Percentiles rank a stretch among this genome's conserved stretches.
Conservation (phyloP, 192 early-diverging fungal species). For the Martensiomyces pterosporus region DNA sequence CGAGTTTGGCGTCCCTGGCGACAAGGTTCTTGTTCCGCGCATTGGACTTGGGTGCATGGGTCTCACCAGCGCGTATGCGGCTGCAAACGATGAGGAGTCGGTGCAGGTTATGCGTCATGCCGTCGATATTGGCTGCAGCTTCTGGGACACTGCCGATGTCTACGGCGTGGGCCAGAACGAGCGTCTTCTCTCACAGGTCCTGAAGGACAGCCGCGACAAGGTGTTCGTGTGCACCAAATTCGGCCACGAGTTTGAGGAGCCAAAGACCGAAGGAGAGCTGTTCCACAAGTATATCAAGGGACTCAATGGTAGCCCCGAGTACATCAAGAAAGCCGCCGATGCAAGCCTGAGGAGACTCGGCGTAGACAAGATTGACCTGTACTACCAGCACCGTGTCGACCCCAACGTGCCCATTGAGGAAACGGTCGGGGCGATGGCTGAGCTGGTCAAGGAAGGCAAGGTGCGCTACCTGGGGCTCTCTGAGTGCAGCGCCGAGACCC, state of each 20-base stretch:
- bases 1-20: not conserved
- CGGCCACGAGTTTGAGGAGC: constrained; percentile 24
- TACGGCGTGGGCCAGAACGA: constrained; percentile 56
- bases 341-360: constrained; percentile 52
- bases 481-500: constrained; percentile 55
- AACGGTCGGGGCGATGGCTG: constrained; percentile 60
- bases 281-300: constrained; percentile 12
- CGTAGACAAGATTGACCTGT: constrained; percentile 58
- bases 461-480: constrained; percentile 58
- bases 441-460: constrained; percentile 66
- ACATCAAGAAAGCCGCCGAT: constrained; percentile 46
- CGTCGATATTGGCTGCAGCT: not conserved
- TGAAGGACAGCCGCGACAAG: constrained; percentile 50
- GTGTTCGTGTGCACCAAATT: constrained; percentile 66
- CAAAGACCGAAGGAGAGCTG: constrained; percentile 17
- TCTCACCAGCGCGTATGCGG: not conserved
- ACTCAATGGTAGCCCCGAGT: constrained; percentile 46
- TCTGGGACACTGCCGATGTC: not conserved
- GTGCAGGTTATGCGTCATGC: not conserved
- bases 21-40: not conserved
- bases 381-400: constrained; percentile 62
- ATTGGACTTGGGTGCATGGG: not conserved
- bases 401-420: constrained; percentile 57
- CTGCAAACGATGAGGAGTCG: not conserved
- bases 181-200: constrained; percentile 48